Base-by-base conservation (phyloP, 805 yeast species). In the Metschnikowia cerradonensis region DNA sequence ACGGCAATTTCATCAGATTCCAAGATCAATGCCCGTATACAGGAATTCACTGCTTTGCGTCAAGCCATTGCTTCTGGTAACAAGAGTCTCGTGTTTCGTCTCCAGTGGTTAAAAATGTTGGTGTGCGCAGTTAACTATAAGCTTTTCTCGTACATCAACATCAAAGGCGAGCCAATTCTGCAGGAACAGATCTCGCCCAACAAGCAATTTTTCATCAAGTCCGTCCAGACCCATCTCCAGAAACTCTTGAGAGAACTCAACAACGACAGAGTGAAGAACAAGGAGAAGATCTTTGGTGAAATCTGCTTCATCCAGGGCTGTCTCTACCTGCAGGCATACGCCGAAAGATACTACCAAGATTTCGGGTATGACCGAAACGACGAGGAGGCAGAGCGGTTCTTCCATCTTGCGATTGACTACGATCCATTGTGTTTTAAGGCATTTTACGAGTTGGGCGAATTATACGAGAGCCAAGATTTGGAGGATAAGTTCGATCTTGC, bases 61-160 rank as follows among this genome's bases (percentile, higher is more conserved):
- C 47, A 54, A 17, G 52, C 69, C 17, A 74, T 74, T 43, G 71
- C 77, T 1, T 57, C 71, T 1, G 78, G 78, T 11, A 72, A 72
- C 52, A 74, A 74, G 57, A 60, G 76, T 1, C 60, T 64, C 34
- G 77, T 72, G 52, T 73, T 62, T 57, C 58, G 78, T 34, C 61
- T 73, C 45, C 63, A 68, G 52, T 74, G 78, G 78, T 67, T 70
- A 46, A 70, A 71, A 51, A 71, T 68, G 74, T 62, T 74, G 56
- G 65, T 74, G 19, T 55, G 59, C 15, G 76, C 78, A 13, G 66
- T 70, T 31, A 72, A 72, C 54, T 67, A 60, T 57, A 64, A 67
- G 56, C 61, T 74, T 17, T 73, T 68, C 53, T 63, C 71, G n/a
- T 72, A 68, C 52, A 66, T 74, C 48, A 73, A 71, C 58, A 71